Conservation (phyloP, 192 early-diverging fungal species). For the Phlyctochytrium arcticum region DNA sequence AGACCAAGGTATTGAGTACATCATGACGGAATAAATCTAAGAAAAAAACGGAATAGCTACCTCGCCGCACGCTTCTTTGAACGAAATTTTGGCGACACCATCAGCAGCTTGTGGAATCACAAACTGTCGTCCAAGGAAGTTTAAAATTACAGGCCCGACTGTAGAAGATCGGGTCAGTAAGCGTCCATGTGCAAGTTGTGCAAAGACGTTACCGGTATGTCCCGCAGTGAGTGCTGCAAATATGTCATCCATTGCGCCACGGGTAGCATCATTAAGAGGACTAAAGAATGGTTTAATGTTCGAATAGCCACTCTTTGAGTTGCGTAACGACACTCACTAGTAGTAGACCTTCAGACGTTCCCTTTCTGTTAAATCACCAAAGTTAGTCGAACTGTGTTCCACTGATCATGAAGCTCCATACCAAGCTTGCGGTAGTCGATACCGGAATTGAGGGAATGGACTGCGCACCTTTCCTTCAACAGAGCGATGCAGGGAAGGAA, state of each 20-base stretch:
- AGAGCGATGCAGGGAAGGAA: constrained; percentile 91
- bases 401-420: too few species aligned
- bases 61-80: constrained; percentile 74
- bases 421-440: constrained; percentile 81
- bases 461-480: constrained; percentile 72
- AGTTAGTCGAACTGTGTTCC: too few species aligned
- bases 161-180: not conserved
- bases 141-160: constrained; percentile 45
- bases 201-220: too few species aligned
- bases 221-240: too few species aligned
- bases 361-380: not conserved
- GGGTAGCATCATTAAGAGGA: too few species aligned
- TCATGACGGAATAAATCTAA: constrained; percentile 1
- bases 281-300: too few species aligned
- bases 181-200: not conserved
- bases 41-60: too few species aligned
- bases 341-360: constrained; percentile 14
- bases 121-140: constrained; percentile 74
- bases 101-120: constrained; percentile 56
- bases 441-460: constrained; percentile 82
- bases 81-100: constrained; percentile 66
- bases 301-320: not conserved
- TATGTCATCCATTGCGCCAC: too few species aligned
- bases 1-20: not conserved
- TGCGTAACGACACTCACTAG: not conserved